Evolutionary conservation across 345 rosid species (phyloP).

Genomic region (Sapria himalayana): DNA sequence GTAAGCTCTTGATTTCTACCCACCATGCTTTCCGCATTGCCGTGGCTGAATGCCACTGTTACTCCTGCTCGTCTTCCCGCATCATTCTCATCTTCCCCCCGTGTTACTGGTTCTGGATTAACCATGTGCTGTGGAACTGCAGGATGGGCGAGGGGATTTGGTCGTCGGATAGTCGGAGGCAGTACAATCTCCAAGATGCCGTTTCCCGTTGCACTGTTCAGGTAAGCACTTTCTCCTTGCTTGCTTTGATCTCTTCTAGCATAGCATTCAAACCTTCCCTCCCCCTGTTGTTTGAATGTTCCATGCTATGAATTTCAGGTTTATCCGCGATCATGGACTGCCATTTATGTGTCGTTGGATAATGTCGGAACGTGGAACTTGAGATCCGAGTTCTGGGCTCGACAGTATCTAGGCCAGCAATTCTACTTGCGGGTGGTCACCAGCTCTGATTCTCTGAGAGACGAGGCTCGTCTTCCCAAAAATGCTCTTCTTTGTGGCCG

Average conservation of each 20-base stretch:
- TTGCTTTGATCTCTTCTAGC: not conserved
- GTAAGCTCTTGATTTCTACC: slow-evolving; percentile 16
- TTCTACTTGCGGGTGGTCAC: slow-evolving; percentile 56
- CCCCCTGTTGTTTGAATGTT: too few species aligned
- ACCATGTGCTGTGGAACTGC: slow-evolving; percentile 12
- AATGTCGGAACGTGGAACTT: slow-evolving; percentile 96
- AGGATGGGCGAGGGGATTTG: slow-evolving; percentile 97
- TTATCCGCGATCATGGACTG: slow-evolving; percentile 83
- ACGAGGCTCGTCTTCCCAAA: slow-evolving; percentile 49
- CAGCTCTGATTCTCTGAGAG: slow-evolving; percentile 31
- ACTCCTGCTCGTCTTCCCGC: too few species aligned
- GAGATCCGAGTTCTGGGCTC: slow-evolving; percentile 67
- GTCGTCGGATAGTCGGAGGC: slow-evolving; percentile 39
- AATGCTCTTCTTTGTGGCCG: slow-evolving; percentile 72
- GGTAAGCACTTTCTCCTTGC: slow-evolving; percentile 15
- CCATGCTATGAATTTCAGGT: slow-evolving; percentile 40
- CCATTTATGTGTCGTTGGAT: slow-evolving; percentile 60
- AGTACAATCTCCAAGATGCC: slow-evolving; percentile 74
- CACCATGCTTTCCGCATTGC: too few species aligned
- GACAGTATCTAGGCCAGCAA: slow-evolving; percentile 87
- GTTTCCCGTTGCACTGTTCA: slow-evolving; percentile 56
- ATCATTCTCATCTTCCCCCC: too few species aligned
- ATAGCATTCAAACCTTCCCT: too few species aligned
- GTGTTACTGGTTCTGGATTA: too few species aligned
- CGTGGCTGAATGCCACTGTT: too few species aligned